phyloP scores from a whole-genome alignment of 805 yeast genomes.

The Wickerhamiella lipophila region DNA sequence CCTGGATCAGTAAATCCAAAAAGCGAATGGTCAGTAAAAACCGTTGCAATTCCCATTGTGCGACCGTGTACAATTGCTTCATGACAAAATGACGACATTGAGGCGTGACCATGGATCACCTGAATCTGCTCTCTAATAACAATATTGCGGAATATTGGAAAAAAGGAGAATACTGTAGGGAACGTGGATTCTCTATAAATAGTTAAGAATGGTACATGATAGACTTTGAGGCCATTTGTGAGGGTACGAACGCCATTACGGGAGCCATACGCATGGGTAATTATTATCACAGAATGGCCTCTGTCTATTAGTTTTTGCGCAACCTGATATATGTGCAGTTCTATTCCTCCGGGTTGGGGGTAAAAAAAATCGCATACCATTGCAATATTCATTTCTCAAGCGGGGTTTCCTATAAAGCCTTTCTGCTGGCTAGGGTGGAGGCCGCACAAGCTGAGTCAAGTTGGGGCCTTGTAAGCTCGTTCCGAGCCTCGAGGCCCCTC shows the following conservation, averaged over 20 bases:
- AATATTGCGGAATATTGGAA: conserved; percentile 76
- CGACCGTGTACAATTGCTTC: conserved; percentile 87
- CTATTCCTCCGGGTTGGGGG: conserved; percentile 98
- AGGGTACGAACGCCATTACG: conserved; percentile 71
- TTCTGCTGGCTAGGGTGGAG: no score
- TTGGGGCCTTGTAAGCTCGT: background rate
- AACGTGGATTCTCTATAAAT: conserved; percentile 73
- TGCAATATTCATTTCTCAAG: conserved; percentile 24
- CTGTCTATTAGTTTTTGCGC: conserved; percentile 61
- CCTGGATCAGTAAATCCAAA: conserved; percentile 86
- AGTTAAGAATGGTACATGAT: conserved; percentile 72
- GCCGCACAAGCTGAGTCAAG: conserved; percentile 1
- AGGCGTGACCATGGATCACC: conserved; percentile 91
- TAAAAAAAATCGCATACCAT: conserved; percentile 96
- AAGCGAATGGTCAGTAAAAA: conserved; percentile 89
- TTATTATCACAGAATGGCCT: conserved; percentile 76
- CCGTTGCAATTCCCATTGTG: conserved; percentile 84
- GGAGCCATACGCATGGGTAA: conserved; percentile 80
- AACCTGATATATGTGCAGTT: conserved; percentile 83
- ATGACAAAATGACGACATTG: conserved; percentile 72
- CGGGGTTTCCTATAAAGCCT: no score
- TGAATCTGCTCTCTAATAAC: conserved; percentile 75
- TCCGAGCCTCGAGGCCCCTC: background rate
- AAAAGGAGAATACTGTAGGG: conserved; percentile 80
- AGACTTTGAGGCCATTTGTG: conserved; percentile 85